These are phyloP conservation scores for Amphicarpaea edgeworthii DNA, from an alignment of 306 rosid species.

Conservation along the genomic window DNA sequence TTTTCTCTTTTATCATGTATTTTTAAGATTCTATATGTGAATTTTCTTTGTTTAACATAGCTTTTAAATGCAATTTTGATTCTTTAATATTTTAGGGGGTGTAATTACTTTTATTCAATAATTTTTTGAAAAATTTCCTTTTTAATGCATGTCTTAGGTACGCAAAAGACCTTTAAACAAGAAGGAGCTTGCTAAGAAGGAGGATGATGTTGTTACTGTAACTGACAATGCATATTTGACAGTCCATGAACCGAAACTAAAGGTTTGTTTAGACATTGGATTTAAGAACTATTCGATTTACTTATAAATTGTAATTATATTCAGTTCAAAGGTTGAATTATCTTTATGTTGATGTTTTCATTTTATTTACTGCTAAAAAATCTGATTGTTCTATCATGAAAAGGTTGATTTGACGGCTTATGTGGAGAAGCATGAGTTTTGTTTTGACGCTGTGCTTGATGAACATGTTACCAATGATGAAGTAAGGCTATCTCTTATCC, in stretches of 20 bases:
- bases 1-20: not conserved
- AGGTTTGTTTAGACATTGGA: conserved; percentile 62
- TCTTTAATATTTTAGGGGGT: conserved; percentile 6
- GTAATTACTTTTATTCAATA: not conserved
- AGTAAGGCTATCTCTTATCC: conserved; percentile 52
- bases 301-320: conserved; percentile 9
- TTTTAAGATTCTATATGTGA: conserved; percentile 25
- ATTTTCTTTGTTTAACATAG: not conserved
- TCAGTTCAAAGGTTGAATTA: conserved; percentile 32
- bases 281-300: conserved; percentile 28
- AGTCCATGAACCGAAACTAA: conserved; percentile 91
- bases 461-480: conserved; percentile 91
- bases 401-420: conserved; percentile 99
- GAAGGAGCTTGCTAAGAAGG: conserved; percentile 95
- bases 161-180: conserved; percentile 98
- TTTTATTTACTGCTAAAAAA: conserved; percentile 22
- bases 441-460: conserved; percentile 97
- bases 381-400: conserved; percentile 43
- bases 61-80: not conserved
- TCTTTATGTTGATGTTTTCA: not conserved
- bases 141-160: conserved; percentile 60
- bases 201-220: conserved; percentile 91
- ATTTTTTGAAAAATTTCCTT: conserved; percentile 8
- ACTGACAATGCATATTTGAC: conserved; percentile 74
- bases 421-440: conserved; percentile 98